phyloP scores from a whole-genome alignment of 148 eudicot species.

The Fallopia convolvulus region DNA sequence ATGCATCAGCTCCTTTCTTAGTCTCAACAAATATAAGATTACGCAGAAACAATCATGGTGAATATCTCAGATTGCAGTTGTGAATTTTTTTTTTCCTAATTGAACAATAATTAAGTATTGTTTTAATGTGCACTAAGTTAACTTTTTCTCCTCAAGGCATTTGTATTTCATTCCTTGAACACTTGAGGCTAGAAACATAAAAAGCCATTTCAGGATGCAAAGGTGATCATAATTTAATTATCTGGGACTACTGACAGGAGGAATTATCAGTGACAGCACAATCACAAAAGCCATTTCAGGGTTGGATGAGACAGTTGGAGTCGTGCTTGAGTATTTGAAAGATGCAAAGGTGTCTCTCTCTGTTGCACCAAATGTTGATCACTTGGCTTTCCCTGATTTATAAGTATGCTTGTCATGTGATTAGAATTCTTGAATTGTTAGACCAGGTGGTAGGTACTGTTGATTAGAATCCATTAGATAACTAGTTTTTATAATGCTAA shows the following conservation, averaged over 20 bases:
- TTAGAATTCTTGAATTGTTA: no score
- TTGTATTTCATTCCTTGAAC: background rate
- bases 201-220: no score
- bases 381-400: no score
- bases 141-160: background rate
- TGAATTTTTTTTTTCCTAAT: background rate
- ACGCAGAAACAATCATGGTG: background rate
- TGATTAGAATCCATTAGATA: no score
- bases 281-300: conserved; percentile 60
- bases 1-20: no score
- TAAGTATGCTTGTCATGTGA: no score
- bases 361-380: no score
- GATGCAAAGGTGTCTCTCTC: conserved; percentile 66
- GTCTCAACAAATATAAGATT: no score
- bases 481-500: no score
- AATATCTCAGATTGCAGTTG: background rate
- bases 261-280: conserved; percentile 49
- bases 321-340: conserved; percentile 75
- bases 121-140: background rate
- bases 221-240: background rate
- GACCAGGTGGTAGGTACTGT: no score
- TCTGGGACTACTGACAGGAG: conserved; percentile 27
- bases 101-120: background rate
- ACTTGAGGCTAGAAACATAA: background rate
- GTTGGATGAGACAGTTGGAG: conserved; percentile 71